Percentiles rank a stretch among this genome's conserved stretches.
Conservation (phyloP, 164 flowering plant species). For the Umbellularia californica region DNA sequence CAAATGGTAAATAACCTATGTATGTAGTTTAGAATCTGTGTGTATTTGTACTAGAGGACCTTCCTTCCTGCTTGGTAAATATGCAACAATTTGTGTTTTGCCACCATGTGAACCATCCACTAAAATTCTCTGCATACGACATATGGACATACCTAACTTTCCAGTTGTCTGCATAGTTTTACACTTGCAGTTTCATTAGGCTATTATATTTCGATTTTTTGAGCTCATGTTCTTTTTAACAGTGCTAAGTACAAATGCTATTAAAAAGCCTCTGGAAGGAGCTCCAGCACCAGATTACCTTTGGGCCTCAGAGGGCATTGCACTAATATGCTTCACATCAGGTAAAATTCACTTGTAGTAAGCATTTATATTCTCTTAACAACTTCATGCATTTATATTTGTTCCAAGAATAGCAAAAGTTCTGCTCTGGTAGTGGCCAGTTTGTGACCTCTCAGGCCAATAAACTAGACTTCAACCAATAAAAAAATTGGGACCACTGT, state of each 20-base stretch:
- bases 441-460: neutral
- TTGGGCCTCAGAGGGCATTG: conserved; percentile 66
- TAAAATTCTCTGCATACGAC: neutral
- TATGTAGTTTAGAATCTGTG: neutral
- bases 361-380: neutral
- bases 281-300: conserved; percentile 25
- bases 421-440: neutral
- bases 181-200: neutral
- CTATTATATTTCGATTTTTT: no score
- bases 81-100: neutral
- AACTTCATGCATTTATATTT: neutral
- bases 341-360: conserved; percentile 33
- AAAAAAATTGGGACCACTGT: neutral
- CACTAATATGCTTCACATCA: conserved; percentile 89
- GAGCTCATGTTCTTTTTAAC: conserved; percentile 7
- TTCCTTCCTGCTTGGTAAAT: neutral
- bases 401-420: neutral
- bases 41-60: neutral
- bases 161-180: neutral
- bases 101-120: neutral
- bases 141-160: neutral
- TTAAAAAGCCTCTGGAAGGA: conserved; percentile 18
- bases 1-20: conserved; percentile 23
- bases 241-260: conserved; percentile 39
- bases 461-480: neutral